Conservation (phyloP, 805 yeast species). For the Sugiyamaella chiloensis region DNA sequence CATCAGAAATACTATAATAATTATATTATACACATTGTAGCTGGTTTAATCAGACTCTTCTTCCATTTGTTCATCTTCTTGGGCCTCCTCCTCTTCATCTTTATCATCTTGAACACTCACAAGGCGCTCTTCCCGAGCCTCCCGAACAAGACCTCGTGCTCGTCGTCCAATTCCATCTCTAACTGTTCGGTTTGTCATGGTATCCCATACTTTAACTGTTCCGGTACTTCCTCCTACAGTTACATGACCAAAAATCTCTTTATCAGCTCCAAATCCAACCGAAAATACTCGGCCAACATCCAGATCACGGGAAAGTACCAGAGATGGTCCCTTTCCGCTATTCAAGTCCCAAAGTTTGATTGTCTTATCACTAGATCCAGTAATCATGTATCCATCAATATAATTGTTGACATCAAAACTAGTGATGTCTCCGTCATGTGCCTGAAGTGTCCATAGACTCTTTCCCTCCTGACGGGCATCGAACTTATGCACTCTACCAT, state of each 20-base stretch:
- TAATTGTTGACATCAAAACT: slow-evolving; percentile 66
- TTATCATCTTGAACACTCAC: slow-evolving; percentile 15
- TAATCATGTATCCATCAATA: slow-evolving; percentile 70
- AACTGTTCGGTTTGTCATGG: slow-evolving; percentile 75
- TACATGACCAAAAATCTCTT: slow-evolving; percentile 79
- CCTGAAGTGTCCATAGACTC: slow-evolving; percentile 93
- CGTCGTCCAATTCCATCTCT: slow-evolving; percentile 58
- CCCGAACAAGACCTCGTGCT: slow-evolving; percentile 7
- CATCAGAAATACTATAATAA: too few relatives aligned
- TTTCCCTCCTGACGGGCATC: slow-evolving; percentile 67
- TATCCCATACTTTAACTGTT: slow-evolving; percentile 89
- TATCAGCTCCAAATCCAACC: slow-evolving; percentile 79
- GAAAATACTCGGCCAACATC: slow-evolving; percentile 91
- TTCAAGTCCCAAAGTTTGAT: slow-evolving; percentile 86
- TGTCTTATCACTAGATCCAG: slow-evolving; percentile 84
- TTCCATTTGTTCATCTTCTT: slow-evolving; percentile 41
- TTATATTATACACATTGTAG: too few relatives aligned
- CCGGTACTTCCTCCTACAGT: slow-evolving; percentile 85
- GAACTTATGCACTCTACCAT: slow-evolving; percentile 83
- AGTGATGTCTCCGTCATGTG: slow-evolving; percentile 93
- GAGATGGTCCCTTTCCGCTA: slow-evolving; percentile 59
- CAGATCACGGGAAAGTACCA: slow-evolving; percentile 87
- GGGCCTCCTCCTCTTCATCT: slow-evolving; percentile 15
- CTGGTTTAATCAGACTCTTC: too few relatives aligned
- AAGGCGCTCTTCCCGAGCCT: slow-evolving; percentile 6